Conservation (phyloP, 2,329 filamentous ascomycete genomes). For the Onygenales sp. region DNA sequence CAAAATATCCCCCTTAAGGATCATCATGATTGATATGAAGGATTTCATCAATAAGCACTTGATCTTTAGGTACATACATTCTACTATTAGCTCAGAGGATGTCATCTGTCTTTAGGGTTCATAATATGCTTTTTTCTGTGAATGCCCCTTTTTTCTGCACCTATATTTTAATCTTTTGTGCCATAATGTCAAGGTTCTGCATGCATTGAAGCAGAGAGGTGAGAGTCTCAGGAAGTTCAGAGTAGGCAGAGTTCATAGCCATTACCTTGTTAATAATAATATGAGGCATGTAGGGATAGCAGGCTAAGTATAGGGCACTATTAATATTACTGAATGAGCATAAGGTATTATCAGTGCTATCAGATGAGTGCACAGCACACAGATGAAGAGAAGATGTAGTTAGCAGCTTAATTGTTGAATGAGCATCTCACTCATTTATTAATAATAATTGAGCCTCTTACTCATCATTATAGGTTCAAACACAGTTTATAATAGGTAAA, state of each 20-base stretch:
- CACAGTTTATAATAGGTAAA: background rate
- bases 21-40: background rate
- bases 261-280: background rate
- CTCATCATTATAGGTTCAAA: background rate
- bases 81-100: background rate
- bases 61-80: background rate
- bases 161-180: background rate
- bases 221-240: background rate
- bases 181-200: background rate
- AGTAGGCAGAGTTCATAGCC: background rate
- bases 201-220: background rate
- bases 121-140: background rate
- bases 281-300: background rate
- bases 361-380: background rate
- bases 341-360: background rate
- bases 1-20: background rate
- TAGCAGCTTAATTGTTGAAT: background rate
- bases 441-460: background rate
- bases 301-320: too few species aligned
- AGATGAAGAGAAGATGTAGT: background rate
- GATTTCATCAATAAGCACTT: background rate
- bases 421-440: too few species aligned
- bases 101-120: background rate
- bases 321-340: too few species aligned
- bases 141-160: background rate